Evolutionary conservation across 306 rosid species (phyloP).

Genomic region (Boehmeria nivea): DNA sequence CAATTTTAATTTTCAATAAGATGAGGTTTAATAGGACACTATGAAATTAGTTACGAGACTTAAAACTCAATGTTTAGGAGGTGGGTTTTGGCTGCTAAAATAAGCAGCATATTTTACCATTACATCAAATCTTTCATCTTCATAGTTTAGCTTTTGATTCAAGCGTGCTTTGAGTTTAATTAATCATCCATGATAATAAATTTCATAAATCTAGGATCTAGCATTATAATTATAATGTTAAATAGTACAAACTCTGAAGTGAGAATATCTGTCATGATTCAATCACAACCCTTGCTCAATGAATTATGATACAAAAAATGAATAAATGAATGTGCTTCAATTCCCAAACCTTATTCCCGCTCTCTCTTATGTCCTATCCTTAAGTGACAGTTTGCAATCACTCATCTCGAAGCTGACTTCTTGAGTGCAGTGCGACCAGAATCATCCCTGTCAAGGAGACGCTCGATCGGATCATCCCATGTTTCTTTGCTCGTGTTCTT

Average conservation of each 20-base stretch:
- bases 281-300: background rate
- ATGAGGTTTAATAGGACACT: no score
- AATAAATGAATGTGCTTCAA: slow-evolving; percentile 29
- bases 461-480: slow-evolving; percentile 57
- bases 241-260: background rate
- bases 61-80: no score
- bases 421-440: slow-evolving; percentile 41
- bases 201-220: no score
- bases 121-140: no score
- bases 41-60: no score
- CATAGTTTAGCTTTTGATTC: no score
- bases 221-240: no score
- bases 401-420: slow-evolving; percentile 27
- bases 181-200: no score
- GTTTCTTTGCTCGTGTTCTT: slow-evolving; percentile 41
- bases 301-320: slow-evolving; percentile 10
- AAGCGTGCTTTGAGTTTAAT: no score
- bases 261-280: background rate
- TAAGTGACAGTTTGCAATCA: slow-evolving; percentile 13
- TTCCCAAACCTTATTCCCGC: background rate
- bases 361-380: background rate
- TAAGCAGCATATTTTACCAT: no score
- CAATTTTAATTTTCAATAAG: no score
- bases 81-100: no score
- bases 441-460: slow-evolving; percentile 46